Percentiles rank a stretch among this genome's conserved stretches.
Conservation (phyloP, 805 yeast species). For the Maudiozyma barnettii region DNA sequence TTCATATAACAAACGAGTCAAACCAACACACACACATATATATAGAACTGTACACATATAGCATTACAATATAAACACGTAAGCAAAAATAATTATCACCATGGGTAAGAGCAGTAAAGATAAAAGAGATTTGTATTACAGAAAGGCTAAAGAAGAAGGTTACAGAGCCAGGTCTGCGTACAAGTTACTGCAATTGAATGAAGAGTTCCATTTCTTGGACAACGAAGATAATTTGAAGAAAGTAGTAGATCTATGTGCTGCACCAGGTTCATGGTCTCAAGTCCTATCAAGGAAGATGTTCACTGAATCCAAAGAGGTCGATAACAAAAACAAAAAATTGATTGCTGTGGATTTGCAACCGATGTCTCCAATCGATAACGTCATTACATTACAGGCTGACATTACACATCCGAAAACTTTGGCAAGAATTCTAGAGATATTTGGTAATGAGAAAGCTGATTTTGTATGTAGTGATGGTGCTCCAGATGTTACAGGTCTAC, state of each 20-base stretch:
- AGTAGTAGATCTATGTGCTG: constrained; percentile 96
- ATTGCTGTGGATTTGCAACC: constrained; percentile 96
- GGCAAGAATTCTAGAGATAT: constrained; percentile 60
- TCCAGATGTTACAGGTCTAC: constrained; percentile 96
- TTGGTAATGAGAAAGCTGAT: constrained; percentile 90
- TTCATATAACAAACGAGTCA: not conserved
- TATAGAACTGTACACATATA: too few species aligned
- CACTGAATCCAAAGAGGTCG: constrained; percentile 29
- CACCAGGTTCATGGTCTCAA: constrained; percentile 98
- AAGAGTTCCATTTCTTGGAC: constrained; percentile 73
- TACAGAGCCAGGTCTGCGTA: constrained; percentile 97
- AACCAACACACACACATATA: too few species aligned
- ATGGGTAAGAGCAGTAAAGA: constrained; percentile 97
- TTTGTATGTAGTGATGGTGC: constrained; percentile 97
- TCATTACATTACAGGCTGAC: constrained; percentile 87
- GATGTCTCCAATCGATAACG: constrained; percentile 92
- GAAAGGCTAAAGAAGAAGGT: constrained; percentile 96
- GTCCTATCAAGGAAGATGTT: constrained; percentile 69
- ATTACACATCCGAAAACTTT: constrained; percentile 93
- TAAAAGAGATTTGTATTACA: constrained; percentile 81
- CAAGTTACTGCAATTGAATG: constrained; percentile 82
- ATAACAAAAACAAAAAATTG: constrained; percentile 46
- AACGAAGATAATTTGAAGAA: constrained; percentile 48
- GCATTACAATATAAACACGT: too few species aligned
- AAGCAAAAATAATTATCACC: too few species aligned